Conservation (phyloP, 257 asterid species). For the Nicotiana undulata region DNA sequence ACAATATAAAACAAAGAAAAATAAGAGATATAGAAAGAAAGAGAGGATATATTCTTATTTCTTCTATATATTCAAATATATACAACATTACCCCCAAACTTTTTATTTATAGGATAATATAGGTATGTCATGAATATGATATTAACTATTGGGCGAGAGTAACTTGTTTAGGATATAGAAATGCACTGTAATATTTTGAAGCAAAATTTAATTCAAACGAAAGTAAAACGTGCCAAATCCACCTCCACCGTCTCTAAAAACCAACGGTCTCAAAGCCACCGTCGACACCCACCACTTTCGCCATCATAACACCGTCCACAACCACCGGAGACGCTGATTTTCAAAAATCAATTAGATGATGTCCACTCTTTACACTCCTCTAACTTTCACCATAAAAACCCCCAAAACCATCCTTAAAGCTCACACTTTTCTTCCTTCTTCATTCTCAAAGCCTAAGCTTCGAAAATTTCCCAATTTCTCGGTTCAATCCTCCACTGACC, state of each 20-base stretch:
- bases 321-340: not conserved
- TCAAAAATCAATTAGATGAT: not conserved
- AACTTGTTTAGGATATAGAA: not conserved
- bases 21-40: no score
- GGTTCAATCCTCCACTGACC: slow-evolving; percentile 9
- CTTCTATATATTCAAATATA: no score
- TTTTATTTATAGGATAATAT: no score
- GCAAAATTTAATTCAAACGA: not conserved
- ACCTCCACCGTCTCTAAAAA: not conserved
- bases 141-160: no score
- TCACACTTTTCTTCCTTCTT: not conserved
- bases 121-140: no score
- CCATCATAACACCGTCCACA: not conserved
- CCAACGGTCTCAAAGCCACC: not conserved
- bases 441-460: not conserved
- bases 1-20: no score
- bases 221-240: not conserved
- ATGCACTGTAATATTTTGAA: not conserved
- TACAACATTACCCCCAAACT: no score
- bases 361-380: slow-evolving; percentile 1
- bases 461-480: not conserved
- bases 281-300: not conserved
- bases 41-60: no score
- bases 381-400: not conserved
- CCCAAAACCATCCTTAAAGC: not conserved